Base-by-base conservation (phyloP, 2,329 filamentous ascomycete genomes). In the Esteya vermicola region DNA sequence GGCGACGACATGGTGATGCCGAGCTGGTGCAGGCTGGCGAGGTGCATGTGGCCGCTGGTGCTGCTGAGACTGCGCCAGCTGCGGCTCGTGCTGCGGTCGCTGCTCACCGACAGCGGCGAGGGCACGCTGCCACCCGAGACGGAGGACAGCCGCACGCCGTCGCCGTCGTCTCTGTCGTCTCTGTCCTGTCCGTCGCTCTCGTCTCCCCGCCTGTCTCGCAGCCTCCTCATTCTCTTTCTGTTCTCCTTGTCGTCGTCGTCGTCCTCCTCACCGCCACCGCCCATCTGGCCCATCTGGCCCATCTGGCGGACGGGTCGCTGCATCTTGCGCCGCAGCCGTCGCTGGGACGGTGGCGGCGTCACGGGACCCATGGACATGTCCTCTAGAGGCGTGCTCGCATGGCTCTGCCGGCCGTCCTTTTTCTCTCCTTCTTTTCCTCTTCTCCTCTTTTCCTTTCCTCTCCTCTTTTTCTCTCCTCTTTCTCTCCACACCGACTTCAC, bases 1-100 rank as follows among this genome's bases (percentile, higher is more conserved):
- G 54, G 52, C 27, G 54, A 52, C 18, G 44, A 23, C 21, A 33
- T 38, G 39, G 57, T 54, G 38, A 57, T 54, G 37, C 52, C 52
- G 8, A 55, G 45, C 31, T 46, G 47, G 44, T 53, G 48, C 27
- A 53, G 47, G 38, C 50, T n/a, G n/a, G n/a, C 28, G 28, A 31
- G 10, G 28, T 16, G n/a, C 13, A 31, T 16, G 28, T 16, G n/a
- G 10, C n/a, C 14, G 28, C n/a, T 31, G 28, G 14, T 31, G 14
- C n/a, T n/a, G 28, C 6, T 54, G 45, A 56, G 49, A 28, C 51
- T 43, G 31, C 50, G 50, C 7, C 47, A 44, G 20, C 21, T 4
- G 31, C 31, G 19, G 13, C n/a, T 46, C n/a, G n/a, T n/a, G n/a
- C n/a, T n/a, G n/a, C n/a, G n/a, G n/a, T n/a, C n/a, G n/a, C n/a